Evolutionary conservation across 192 early-diverging fungal genomes (phyloP).

Genomic region (Entophlyctis helioformis): DNA sequence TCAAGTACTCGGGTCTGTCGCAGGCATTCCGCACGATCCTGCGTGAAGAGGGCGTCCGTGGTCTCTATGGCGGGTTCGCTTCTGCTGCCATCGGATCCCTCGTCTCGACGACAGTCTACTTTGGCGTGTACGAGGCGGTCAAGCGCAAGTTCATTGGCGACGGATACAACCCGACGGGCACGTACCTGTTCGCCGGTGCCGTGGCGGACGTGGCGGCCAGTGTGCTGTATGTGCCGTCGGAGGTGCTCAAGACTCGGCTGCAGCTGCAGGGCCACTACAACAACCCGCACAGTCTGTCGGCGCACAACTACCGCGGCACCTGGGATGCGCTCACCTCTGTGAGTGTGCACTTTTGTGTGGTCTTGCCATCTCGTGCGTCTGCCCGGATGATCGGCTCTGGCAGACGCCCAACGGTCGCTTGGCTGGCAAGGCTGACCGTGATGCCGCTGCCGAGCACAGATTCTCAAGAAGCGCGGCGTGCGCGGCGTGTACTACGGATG

Average conservation of each 20-base stretch:
- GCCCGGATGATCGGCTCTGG: too few relatives aligned
- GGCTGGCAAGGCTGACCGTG: too few relatives aligned
- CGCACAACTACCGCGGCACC: conserved; percentile 62
- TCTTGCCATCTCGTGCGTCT: too few relatives aligned
- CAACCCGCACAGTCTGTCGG: conserved; percentile 59
- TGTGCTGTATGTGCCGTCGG: conserved; percentile 22
- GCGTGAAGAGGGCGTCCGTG: conserved; percentile 16
- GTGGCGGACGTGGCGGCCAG: conserved; percentile 15
- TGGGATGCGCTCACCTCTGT: conserved; percentile 43
- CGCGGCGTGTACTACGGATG: conserved; percentile 30
- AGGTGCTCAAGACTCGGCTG: conserved; percentile 72
- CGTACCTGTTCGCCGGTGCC: conserved; percentile 18
- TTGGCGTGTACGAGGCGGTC: conserved; percentile 21
- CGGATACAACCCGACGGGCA: conserved; percentile 2
- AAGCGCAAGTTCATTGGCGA: conserved; percentile 13
- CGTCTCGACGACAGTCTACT: conserved; percentile 15
- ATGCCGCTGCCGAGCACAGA: too few relatives aligned
- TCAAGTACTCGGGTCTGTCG: conserved; percentile 12
- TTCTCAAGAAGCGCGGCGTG: conserved; percentile 48
- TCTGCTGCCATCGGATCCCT: conserved; percentile 22
- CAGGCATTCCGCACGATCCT: conserved; percentile 11
- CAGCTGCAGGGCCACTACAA: conserved; percentile 78
- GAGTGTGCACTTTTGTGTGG: too few relatives aligned
- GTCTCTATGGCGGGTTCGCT: conserved; percentile 18
- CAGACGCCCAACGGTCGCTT: too few relatives aligned